Conservation (phyloP, 345 rosid species). For the Murraya koenigii region DNA sequence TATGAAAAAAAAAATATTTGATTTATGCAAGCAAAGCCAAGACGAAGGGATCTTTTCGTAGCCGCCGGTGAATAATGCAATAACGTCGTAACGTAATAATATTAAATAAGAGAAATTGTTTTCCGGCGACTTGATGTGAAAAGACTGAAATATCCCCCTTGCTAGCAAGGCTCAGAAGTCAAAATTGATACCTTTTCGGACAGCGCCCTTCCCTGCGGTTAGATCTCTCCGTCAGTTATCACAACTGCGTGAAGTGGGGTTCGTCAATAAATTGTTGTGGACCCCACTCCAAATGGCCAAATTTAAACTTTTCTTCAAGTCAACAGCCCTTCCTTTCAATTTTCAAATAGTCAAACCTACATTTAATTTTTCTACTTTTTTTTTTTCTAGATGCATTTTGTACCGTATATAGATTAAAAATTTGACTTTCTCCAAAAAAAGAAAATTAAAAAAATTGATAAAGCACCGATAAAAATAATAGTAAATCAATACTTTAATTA, state of each 20-base stretch:
- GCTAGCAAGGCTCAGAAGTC: not conserved
- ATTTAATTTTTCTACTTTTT: not conserved
- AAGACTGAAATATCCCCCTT: not conserved
- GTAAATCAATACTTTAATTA: too few species aligned
- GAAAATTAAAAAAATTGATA: not conserved
- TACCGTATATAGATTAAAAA: not conserved
- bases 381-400: not conserved
- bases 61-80: not conserved
- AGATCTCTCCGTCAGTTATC: not conserved
- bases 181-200: constrained; percentile 6
- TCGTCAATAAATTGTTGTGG: not conserved
- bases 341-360: not conserved
- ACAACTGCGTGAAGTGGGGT: not conserved
- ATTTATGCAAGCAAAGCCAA: not conserved
- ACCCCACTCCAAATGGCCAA: not conserved
- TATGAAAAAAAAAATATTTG: not conserved
- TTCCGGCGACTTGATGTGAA: not conserved
- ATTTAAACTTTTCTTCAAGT: not conserved
- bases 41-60: too few species aligned
- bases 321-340: not conserved
- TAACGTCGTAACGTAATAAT: too few species aligned
- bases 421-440: too few species aligned
- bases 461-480: not conserved
- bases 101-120: not conserved
- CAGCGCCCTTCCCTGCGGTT: not conserved